Percentiles rank a stretch among this genome's conserved stretches.
phyloP scores from a whole-genome alignment of 148 eudicot genomes.

The Mesembryanthemum crystallinum region DNA sequence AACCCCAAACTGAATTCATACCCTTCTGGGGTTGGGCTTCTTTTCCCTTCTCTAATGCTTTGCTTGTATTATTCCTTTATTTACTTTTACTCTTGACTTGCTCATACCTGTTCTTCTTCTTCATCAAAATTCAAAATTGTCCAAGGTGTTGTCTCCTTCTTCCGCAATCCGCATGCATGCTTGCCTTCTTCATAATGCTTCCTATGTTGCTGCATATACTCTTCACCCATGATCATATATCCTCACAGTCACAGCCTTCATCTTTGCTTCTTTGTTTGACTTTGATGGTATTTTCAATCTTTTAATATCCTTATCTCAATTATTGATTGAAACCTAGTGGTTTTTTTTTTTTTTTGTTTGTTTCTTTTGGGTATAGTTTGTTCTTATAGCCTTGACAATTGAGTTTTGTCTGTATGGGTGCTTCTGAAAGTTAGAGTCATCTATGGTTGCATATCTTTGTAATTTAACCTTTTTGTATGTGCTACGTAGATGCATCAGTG shows the following conservation, averaged over 20 bases:
- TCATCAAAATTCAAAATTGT: background rate
- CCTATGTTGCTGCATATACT: background rate
- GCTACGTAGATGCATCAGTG: constrained; percentile 17
- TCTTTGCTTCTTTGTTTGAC: too few relatives aligned
- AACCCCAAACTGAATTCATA: too few relatives aligned
- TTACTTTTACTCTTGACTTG: background rate
- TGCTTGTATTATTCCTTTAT: background rate
- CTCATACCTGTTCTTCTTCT: background rate
- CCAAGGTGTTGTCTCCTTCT: constrained; percentile 2
- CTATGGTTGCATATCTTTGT: background rate
- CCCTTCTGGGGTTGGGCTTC: too few relatives aligned
- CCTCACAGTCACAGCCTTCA: too few relatives aligned
- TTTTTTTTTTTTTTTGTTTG: background rate
- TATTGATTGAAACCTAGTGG: background rate
- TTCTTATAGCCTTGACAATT: background rate
- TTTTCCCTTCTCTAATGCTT: too few relatives aligned
- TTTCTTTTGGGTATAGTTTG: background rate
- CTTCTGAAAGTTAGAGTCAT: background rate
- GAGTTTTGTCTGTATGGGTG: background rate
- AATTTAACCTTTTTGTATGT: background rate
- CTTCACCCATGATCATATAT: background rate
- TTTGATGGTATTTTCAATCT: background rate
- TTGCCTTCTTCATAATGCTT: constrained; percentile 5
- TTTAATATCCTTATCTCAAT: background rate
- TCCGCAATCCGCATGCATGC: constrained; percentile 8